Percentiles rank a stretch among this genome's conserved stretches.
Evolutionary conservation across 179 eudicot species (phyloP).

Genomic region (Drosera spatulata): DNA sequence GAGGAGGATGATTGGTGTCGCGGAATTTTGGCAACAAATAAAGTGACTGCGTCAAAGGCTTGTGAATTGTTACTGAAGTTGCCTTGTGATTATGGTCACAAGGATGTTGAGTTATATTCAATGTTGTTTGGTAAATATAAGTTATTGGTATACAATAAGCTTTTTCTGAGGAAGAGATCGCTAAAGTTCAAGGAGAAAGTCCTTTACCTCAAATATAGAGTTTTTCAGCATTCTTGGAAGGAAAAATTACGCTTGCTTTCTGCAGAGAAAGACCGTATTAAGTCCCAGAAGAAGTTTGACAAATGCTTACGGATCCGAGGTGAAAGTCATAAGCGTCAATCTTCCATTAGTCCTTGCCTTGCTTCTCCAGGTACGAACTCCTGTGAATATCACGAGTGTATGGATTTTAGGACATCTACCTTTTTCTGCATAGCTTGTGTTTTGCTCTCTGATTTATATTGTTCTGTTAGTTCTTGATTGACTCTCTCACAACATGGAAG

Average conservation of each 20-base stretch:
- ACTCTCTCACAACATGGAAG: too few relatives aligned
- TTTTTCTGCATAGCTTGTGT: not conserved
- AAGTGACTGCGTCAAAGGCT: conserved; percentile 44
- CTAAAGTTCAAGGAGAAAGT: conserved; percentile 54
- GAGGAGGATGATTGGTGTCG: conserved; percentile 21
- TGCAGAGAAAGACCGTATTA: conserved; percentile 39
- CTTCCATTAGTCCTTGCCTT: conserved; percentile 48
- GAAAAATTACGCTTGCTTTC: conserved; percentile 64
- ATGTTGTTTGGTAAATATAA: conserved; percentile 19
- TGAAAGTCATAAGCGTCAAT: conserved; percentile 50
- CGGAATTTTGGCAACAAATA: conserved; percentile 41
- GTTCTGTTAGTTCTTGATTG: too few relatives aligned
- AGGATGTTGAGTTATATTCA: conserved; percentile 9
- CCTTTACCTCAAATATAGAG: conserved; percentile 53
- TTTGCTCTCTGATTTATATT: too few relatives aligned
- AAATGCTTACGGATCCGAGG: conserved; percentile 23
- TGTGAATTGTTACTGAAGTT: conserved; percentile 41
- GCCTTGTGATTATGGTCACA: conserved; percentile 13
- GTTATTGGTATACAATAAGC: conserved; percentile 29
- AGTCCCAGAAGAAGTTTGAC: conserved; percentile 61
- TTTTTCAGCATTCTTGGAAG: conserved; percentile 70
- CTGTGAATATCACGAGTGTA: not conserved
- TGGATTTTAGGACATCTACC: not conserved
- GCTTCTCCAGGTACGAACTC: conserved; percentile 44
- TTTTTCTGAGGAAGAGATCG: conserved; percentile 39